Evolutionary conservation across 1,284 basidiomycete species (phyloP).

Genomic region (Vanrija pseudolonga): DNA sequence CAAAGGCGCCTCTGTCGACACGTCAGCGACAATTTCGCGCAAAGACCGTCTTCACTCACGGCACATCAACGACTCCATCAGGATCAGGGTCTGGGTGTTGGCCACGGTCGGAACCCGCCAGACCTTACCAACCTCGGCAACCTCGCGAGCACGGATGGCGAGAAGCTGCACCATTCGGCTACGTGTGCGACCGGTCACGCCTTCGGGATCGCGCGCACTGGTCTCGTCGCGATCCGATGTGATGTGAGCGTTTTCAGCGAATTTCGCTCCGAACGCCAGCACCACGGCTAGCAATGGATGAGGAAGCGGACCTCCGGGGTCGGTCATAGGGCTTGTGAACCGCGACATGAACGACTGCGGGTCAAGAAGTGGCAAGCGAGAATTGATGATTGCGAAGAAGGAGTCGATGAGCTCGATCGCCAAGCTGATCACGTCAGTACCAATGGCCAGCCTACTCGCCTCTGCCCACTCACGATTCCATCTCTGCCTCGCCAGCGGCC

Average conservation of each 20-base stretch:
- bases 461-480: slow-evolving; percentile 18
- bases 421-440: slow-evolving; percentile 55
- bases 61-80: slow-evolving; percentile 35
- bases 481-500: slow-evolving; percentile 21
- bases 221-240: slow-evolving; percentile 66
- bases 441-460: too few species aligned
- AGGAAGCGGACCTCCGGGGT: slow-evolving; percentile 54
- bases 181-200: slow-evolving; percentile 37
- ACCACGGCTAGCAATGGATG: slow-evolving; percentile 77
- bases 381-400: slow-evolving; percentile 67
- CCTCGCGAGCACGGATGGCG: slow-evolving; percentile 71
- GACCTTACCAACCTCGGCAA: slow-evolving; percentile 78
- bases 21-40: too few species aligned
- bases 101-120: slow-evolving; percentile 73
- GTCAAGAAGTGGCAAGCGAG: slow-evolving; percentile 73
- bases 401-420: slow-evolving; percentile 83
- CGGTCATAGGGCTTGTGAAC: slow-evolving; percentile 35
- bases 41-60: slow-evolving; percentile 23
- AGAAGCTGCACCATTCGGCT: slow-evolving; percentile 73
- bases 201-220: slow-evolving; percentile 20
- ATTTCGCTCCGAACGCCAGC: slow-evolving; percentile 89
- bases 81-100: slow-evolving; percentile 57
- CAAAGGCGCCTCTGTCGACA: not conserved
- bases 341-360: slow-evolving; percentile 65
- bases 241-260: slow-evolving; percentile 79